phyloP scores from a whole-genome alignment of 2,329 filamentous ascomycete species.

The Exophiala sideris region DNA sequence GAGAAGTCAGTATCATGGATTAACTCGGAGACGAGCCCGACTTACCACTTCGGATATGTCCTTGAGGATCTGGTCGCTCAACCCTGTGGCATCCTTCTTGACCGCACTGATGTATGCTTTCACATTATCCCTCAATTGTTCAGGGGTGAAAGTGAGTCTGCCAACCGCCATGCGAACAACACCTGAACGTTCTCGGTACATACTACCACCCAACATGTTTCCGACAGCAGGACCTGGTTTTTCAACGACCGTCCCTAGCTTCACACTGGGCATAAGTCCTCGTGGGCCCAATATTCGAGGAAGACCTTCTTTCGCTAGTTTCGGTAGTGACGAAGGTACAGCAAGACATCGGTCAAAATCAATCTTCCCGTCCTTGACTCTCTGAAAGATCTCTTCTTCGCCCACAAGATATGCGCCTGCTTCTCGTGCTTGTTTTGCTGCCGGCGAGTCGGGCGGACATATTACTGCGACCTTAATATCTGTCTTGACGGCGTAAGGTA shows the following conservation, averaged over 20 bases:
- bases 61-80: slow-evolving; percentile 62
- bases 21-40: slow-evolving; percentile 17
- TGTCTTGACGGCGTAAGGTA: slow-evolving; percentile 86
- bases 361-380: slow-evolving; percentile 71
- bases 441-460: slow-evolving; percentile 73
- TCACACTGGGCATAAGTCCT: slow-evolving; percentile 87
- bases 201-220: slow-evolving; percentile 77
- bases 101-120: slow-evolving; percentile 70
- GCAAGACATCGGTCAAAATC: slow-evolving; percentile 88
- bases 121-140: slow-evolving; percentile 81
- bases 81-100: slow-evolving; percentile 68
- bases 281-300: slow-evolving; percentile 80
- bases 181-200: slow-evolving; percentile 82
- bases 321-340: slow-evolving; percentile 72
- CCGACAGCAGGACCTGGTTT: slow-evolving; percentile 72
- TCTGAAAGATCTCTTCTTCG: slow-evolving; percentile 79
- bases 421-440: slow-evolving; percentile 68
- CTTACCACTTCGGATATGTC: slow-evolving; percentile 67
- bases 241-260: slow-evolving; percentile 82
- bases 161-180: slow-evolving; percentile 88
- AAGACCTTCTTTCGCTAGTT: slow-evolving; percentile 75
- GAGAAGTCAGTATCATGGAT: slow-evolving; percentile 32
- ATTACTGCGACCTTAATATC: slow-evolving; percentile 88
- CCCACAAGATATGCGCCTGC: slow-evolving; percentile 82
- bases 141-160: slow-evolving; percentile 82